Base-by-base conservation (phyloP, 192 early-diverging fungal species). In the Umbelopsis sp. region DNA sequence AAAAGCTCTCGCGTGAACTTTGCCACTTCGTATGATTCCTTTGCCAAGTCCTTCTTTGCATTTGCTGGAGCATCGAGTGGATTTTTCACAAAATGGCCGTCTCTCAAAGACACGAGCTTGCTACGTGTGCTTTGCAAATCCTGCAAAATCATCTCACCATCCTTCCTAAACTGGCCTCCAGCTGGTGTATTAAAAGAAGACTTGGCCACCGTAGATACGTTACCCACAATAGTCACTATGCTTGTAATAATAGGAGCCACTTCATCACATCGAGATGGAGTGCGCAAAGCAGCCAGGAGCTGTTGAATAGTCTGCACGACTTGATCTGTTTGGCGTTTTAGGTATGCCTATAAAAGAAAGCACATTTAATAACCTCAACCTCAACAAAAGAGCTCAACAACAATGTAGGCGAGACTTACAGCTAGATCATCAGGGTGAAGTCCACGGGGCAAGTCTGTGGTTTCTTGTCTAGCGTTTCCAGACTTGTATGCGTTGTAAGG, bases 1-100 rank as follows among this genome's bases (percentile, higher is more conserved):
- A 95, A 87, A 22, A 97, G 81, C 31, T 92, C 92, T 76, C 95
- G 95, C 45, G 93, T 94, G 74, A 83, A 91, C 81, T 93, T 94
- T 24, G 94, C 95, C 75, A 98, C 93, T 70, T 98, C 95, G 82
- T 95, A 95, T 45, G 89, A 82, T 1, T 91, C 92, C 50, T 88
- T 90, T 4, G 93, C 94, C 62, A 98, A 80, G 65, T 91, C 80
- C 77, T 95, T 92, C 79, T 96, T 98, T 71, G 85, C 83, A 26
- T 62, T 62, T 8, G 56, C 56, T 62, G 56, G 56, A 29, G 56
- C 56, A 20, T 62, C 56, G 16, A 62, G 14, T 34, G 56, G 56
- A 31, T 62, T 34, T 20, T 77, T 53, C 5, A 82, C 76, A 59
- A 94, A 74, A 31, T 50, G 81, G 25, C 68, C 59, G n/a, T 80